These are phyloP conservation scores for Aspergillus chevalieri DNA, from an alignment of 2,329 filamentous ascomycete species.

Conservation along the genomic window DNA sequence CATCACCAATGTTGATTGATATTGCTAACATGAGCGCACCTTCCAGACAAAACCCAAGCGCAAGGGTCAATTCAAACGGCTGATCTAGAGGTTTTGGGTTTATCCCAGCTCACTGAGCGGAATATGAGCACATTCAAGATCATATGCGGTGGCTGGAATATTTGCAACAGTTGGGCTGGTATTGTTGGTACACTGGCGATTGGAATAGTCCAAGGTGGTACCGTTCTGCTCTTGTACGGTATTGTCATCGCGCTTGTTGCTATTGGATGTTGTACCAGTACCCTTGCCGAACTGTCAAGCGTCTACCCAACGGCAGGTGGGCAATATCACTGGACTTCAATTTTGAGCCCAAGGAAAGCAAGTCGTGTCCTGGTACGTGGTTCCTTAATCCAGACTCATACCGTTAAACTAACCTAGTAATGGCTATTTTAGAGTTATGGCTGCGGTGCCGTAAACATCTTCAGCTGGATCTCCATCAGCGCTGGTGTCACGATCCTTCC, in stretches of 20 bases:
- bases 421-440: conserved; percentile 15
- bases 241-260: conserved; percentile 21
- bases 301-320: too few relatives aligned
- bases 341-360: conserved; percentile 12
- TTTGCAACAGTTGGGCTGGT: conserved; percentile 22
- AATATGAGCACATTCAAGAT: conserved; percentile 11
- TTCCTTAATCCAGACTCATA: not conserved
- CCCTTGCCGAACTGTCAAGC: conserved; percentile 34
- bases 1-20: too few relatives aligned
- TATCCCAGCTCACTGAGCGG: not conserved
- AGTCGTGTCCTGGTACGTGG: conserved; percentile 6
- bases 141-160: conserved; percentile 17
- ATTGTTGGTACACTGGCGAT: conserved; percentile 16
- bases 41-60: too few relatives aligned
- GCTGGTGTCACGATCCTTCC: conserved; percentile 17
- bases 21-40: too few relatives aligned
- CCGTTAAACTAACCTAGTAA: not conserved
- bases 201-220: conserved; percentile 17
- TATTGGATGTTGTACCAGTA: conserved; percentile 20
- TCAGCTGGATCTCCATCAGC: conserved; percentile 19
- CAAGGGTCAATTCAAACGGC: too few relatives aligned
- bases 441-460: conserved; percentile 18
- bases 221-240: conserved; percentile 25
- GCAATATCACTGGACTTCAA: conserved; percentile 35
- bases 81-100: too few relatives aligned